A percentile compares a stretch with the other conserved stretches of the same genome.
Conservation (phyloP, 257 asterid species). For the Capsicum baccatum region DNA sequence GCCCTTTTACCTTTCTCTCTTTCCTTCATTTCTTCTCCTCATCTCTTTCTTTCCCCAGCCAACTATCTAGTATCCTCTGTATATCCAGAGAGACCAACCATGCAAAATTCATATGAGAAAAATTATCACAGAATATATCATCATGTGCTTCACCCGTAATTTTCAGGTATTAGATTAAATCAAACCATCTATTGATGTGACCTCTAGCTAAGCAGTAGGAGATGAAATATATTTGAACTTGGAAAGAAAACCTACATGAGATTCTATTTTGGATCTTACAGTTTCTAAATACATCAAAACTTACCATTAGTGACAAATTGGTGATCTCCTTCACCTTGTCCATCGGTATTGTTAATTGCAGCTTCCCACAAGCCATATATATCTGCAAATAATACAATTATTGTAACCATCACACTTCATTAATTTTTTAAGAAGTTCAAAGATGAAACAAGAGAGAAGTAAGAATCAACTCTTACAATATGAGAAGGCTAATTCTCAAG, state of each 20-base stretch:
- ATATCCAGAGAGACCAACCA: constrained; percentile 25
- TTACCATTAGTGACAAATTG: constrained; percentile 85
- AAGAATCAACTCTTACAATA: constrained; percentile 51
- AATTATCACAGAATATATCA: background rate
- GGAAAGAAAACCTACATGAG: background rate
- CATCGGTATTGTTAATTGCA: constrained; percentile 85
- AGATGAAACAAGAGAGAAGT: constrained; percentile 1
- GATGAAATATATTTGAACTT: background rate
- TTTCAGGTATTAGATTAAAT: background rate
- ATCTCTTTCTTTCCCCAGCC: constrained; percentile 97
- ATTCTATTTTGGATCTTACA: background rate
- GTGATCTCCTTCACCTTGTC: constrained; percentile 68
- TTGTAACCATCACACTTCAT: background rate
- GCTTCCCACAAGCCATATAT: constrained; percentile 84
- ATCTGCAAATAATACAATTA: constrained; percentile 46
- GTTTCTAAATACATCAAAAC: constrained; percentile 30
- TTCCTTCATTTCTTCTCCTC: constrained; percentile 71
- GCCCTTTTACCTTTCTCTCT: constrained; percentile 76
- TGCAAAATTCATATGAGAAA: background rate
- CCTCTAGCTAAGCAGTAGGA: constrained; percentile 3
- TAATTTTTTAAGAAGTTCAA: constrained; percentile 5
- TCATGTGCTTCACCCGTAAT: background rate
- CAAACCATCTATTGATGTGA: background rate
- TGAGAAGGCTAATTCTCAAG: constrained; percentile 97
- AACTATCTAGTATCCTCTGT: constrained; percentile 87